Evolutionary conservation across 495 filamentous ascomycete species (phyloP).

Genomic region (Cetradonia linearis): DNA sequence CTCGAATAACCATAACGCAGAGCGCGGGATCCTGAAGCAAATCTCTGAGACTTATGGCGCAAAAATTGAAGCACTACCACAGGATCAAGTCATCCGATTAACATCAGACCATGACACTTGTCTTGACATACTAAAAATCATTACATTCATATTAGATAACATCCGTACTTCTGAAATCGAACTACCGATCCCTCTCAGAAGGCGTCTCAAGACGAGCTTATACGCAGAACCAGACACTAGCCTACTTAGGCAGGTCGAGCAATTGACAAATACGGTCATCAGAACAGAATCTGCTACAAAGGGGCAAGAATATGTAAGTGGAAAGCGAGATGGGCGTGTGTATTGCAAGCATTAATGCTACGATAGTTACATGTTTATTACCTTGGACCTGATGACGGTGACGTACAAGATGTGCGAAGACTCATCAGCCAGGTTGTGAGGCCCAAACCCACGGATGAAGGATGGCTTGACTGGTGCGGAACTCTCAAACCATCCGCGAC

Average conservation of each 20-base stretch:
- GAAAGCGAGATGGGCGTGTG: not conserved
- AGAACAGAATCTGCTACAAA: not conserved
- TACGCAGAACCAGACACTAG: not conserved
- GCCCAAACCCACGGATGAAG: not conserved
- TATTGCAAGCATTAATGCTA: not conserved
- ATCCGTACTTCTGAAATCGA: slow-evolving; percentile 26
- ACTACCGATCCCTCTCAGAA: slow-evolving; percentile 20
- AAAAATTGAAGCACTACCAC: slow-evolving; percentile 35
- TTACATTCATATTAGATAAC: slow-evolving; percentile 31
- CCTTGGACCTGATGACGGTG: slow-evolving; percentile 16
- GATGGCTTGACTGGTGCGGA: not conserved
- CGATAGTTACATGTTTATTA: slow-evolving; percentile 14
- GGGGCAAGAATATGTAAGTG: not conserved
- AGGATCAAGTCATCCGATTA: slow-evolving; percentile 33
- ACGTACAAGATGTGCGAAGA: slow-evolving; percentile 16
- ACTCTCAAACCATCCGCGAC: not conserved
- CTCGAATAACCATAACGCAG: slow-evolving; percentile 29
- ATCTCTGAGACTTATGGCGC: slow-evolving; percentile 34
- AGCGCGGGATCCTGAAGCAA: slow-evolving; percentile 37
- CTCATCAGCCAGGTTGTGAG: slow-evolving; percentile 12
- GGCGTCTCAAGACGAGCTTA: no score
- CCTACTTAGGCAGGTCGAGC: slow-evolving; percentile 15
- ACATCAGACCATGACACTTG: slow-evolving; percentile 33
- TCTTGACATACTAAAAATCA: slow-evolving; percentile 34
- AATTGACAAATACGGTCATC: slow-evolving; percentile 20